Evolutionary conservation across 148 eudicot genomes (phyloP).

Genomic region (Rhododendron simsii): DNA sequence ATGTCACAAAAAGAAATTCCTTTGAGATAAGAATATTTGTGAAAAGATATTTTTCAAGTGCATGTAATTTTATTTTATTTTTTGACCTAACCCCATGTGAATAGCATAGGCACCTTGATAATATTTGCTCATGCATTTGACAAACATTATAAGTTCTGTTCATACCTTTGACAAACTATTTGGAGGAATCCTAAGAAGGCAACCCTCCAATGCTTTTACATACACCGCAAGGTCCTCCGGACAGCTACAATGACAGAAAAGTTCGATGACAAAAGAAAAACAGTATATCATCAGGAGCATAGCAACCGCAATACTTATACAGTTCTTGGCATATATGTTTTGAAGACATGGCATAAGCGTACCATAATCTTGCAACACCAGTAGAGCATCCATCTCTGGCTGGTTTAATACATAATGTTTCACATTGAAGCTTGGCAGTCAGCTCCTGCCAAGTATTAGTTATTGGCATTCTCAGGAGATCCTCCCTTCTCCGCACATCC

Average conservation of each 20-base stretch:
- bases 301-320: neutral
- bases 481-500: slow-evolving; percentile 50
- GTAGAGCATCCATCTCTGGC: slow-evolving; percentile 95
- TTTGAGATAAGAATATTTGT: neutral
- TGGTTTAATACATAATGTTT: slow-evolving; percentile 78
- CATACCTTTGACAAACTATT: slow-evolving; percentile 82
- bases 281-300: neutral
- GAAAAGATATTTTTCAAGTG: neutral
- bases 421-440: slow-evolving; percentile 57
- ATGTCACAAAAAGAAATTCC: neutral
- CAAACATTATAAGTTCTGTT: neutral
- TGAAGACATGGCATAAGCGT: slow-evolving; percentile 15
- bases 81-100: neutral
- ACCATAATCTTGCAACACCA: slow-evolving; percentile 92
- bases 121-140: neutral
- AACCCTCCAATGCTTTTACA: slow-evolving; percentile 60
- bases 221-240: slow-evolving; percentile 61
- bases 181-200: slow-evolving; percentile 61
- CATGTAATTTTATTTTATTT: neutral
- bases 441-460: slow-evolving; percentile 56
- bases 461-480: slow-evolving; percentile 37
- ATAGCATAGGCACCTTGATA: neutral
- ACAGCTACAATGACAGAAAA: slow-evolving; percentile 39
- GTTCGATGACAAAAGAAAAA: neutral
- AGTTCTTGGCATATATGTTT: neutral